phyloP scores from a whole-genome alignment of 805 yeast genomes.

The Myxozyma vanderwaltii region DNA sequence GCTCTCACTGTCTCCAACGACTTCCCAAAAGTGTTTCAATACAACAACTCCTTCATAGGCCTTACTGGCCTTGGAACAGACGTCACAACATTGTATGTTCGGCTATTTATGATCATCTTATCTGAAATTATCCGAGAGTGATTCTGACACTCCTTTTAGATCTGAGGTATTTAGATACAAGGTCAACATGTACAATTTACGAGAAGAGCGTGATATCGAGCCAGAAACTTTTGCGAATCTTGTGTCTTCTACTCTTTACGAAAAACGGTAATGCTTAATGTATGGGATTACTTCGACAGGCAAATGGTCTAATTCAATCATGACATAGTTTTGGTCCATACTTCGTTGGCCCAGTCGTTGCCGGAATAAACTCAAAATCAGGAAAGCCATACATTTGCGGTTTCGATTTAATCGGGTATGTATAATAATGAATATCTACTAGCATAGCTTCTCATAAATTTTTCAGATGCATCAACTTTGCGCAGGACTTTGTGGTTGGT shows the following conservation, averaged over 20 bases:
- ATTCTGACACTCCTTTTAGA: conserved; percentile 12
- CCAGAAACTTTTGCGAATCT: conserved; percentile 92
- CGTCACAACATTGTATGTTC: conserved; percentile 67
- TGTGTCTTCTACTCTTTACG: conserved; percentile 86
- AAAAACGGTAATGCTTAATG: conserved; percentile 57
- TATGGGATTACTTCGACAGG: neutral
- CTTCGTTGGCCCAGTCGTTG: conserved; percentile 95
- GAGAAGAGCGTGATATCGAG: conserved; percentile 89
- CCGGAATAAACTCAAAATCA: conserved; percentile 84
- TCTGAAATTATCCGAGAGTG: no score
- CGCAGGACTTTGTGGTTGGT: conserved; percentile 89
- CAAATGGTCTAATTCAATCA: neutral
- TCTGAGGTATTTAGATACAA: conserved; percentile 79
- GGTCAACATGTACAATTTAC: conserved; percentile 82
- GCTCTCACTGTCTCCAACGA: conserved; percentile 88
- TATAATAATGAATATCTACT: neutral
- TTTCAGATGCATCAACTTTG: conserved; percentile 75
- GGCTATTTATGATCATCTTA: neutral
- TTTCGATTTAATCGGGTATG: conserved; percentile 83
- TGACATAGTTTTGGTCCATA: conserved; percentile 68
- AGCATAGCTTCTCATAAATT: neutral
- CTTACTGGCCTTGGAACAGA: conserved; percentile 95
- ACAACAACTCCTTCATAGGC: conserved; percentile 77
- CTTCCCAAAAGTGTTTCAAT: conserved; percentile 87
- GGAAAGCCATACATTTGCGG: conserved; percentile 90